These are phyloP conservation scores for Geotrichum aggregatum DNA, from an alignment of 1,139 yeast species.

Conservation along the genomic window DNA sequence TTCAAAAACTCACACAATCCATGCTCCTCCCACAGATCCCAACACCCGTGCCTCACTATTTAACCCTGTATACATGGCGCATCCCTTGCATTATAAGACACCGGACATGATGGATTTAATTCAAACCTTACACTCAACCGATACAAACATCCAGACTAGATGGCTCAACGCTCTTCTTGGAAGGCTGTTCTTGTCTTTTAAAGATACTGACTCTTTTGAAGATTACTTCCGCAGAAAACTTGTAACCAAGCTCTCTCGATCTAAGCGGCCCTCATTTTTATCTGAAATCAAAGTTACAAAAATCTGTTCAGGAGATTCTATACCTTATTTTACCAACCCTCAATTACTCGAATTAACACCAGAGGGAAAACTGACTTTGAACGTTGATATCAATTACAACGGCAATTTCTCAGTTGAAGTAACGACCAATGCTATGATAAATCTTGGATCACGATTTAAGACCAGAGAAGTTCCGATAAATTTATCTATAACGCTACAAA, in stretches of 20 bases:
- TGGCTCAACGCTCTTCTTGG: constrained; percentile 91
- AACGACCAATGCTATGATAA: constrained; percentile 71
- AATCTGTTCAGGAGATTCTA: constrained; percentile 71
- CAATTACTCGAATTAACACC: constrained; percentile 65
- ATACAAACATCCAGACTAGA: constrained; percentile 74
- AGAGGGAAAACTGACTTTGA: constrained; percentile 67
- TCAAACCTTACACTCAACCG: constrained; percentile 72
- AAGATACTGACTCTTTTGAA: constrained; percentile 64
- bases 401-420: constrained; percentile 74
- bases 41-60: constrained; percentile 25
- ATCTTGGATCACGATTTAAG: constrained; percentile 70
- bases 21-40: constrained; percentile 9
- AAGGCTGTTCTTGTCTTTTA: constrained; percentile 69
- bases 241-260: constrained; percentile 66
- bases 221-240: constrained; percentile 55
- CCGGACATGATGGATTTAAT: constrained; percentile 68
- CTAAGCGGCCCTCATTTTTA: constrained; percentile 80
- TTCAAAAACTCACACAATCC: constrained; percentile 44
- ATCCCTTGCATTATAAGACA: constrained; percentile 67
- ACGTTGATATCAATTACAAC: constrained; percentile 58
- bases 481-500: constrained; percentile 63
- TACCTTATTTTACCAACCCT: constrained; percentile 78
- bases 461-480: constrained; percentile 76
- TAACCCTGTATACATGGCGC: constrained; percentile 57
- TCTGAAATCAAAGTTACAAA: constrained; percentile 73